Base-by-base conservation (phyloP, 1,284 basidiomycete genomes). In the Coriolopsis trogii region DNA sequence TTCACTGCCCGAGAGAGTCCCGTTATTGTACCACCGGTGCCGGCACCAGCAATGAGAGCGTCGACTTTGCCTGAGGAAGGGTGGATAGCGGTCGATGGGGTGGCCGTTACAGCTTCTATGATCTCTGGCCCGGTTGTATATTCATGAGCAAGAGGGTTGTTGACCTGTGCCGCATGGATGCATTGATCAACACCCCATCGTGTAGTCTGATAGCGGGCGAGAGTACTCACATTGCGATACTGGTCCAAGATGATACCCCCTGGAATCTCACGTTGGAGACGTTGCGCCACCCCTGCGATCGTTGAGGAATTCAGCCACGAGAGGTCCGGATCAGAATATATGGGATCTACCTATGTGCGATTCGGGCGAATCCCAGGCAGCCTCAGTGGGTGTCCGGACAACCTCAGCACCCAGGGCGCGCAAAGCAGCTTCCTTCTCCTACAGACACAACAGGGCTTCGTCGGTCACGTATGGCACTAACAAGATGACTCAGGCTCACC, bases 391-490 rank as follows among this genome's bases (percentile, higher is more conserved):
- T 10, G 96, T 98, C 48, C 96, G 87, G 45, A 98, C 80, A 46
- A 99, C 93, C 69, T 95, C 89, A 4, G 96, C 95, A 9, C 96
- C 96, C 3, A 98, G 79, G 0, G 94, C 93, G 49, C 91, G 85
- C 39, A 99, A 78, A 33, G 93, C 84, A 9, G 93, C 92, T 73
- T 96, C 94, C 73, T 99, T 99, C 74, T 99, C 95, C 83, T 87
- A 61, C 39, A 24, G 47, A 20, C n/a, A 23, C n/a, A 8, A n/a
- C 16, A 26, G 20, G 24, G 25, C n/a, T 6, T 3, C 6, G 24
- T 20, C 2, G 21, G 23, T 25, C 8, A 29, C n/a, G 31, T 13
- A n/a, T 16, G 9, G 10, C n/a, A 21, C 18, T 21, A 16, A 9
- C 13, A 16, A 9, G 31, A 10, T 23, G 24, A 26, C 40, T 10